Percentiles rank a stretch among this genome's conserved stretches.
These are phyloP conservation scores for Aspergillus sp. DNA, from an alignment of 2,329 filamentous ascomycete species.

Conservation along the genomic window DNA sequence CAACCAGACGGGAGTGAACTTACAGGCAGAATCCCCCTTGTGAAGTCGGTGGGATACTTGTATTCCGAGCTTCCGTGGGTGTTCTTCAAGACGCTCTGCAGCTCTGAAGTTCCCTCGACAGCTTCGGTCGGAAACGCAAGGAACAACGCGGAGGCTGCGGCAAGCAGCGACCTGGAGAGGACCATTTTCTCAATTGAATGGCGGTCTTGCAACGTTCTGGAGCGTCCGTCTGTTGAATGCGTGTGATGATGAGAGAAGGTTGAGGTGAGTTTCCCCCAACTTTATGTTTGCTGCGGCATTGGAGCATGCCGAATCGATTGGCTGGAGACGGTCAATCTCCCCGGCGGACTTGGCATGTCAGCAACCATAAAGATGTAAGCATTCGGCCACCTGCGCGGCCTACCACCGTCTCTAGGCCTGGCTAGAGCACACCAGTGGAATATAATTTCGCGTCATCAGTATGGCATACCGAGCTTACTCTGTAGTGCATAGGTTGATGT, in stretches of 20 bases:
- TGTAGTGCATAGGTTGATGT: too few relatives aligned
- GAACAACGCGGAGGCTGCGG: slow-evolving; percentile 22
- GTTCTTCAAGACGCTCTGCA: slow-evolving; percentile 58
- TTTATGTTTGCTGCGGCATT: slow-evolving; percentile 4
- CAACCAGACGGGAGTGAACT: slow-evolving; percentile 21
- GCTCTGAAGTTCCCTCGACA: slow-evolving; percentile 40
- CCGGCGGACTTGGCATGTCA: slow-evolving; percentile 8
- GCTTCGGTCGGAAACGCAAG: slow-evolving; percentile 25
- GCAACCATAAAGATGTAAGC: slow-evolving; percentile 6
- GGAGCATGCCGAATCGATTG: slow-evolving; percentile 13
- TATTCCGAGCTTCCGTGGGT: slow-evolving; percentile 55
- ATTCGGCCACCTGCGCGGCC: slow-evolving; percentile 4
- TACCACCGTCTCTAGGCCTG: not conserved
- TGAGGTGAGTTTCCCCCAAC: not conserved
- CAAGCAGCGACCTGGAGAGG: slow-evolving; percentile 14
- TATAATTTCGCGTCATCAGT: not conserved
- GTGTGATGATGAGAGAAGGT: not conserved
- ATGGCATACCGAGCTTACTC: not conserved
- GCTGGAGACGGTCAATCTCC: slow-evolving; percentile 5
- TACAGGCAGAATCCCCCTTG: slow-evolving; percentile 59
- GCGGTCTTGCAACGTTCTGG: not conserved
- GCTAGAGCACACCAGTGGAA: not conserved
- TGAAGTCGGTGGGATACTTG: slow-evolving; percentile 62
- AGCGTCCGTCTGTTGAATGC: not conserved
- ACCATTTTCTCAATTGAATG: slow-evolving; percentile 6